A percentile compares a stretch with the other conserved stretches of the same genome.
phyloP scores from a whole-genome alignment of 2,329 filamentous ascomycete genomes.

The Venturia aucupariae region DNA sequence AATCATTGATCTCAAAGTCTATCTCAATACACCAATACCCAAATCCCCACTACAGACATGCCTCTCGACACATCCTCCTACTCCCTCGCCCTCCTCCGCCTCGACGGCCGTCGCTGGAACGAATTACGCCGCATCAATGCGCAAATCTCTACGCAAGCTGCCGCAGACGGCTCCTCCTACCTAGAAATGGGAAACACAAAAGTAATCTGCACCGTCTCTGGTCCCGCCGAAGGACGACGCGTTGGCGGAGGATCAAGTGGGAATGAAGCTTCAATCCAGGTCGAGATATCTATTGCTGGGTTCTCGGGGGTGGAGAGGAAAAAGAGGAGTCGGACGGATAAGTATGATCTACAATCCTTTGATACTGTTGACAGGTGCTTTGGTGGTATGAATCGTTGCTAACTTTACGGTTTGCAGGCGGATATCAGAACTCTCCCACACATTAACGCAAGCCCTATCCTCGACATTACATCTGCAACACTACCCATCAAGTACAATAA shows the following conservation, averaged over 20 bases:
- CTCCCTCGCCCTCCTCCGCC: slow-evolving; percentile 62
- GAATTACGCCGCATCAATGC: slow-evolving; percentile 83
- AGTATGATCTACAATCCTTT: slow-evolving; percentile 43
- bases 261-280: slow-evolving; percentile 51
- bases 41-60: slow-evolving; percentile 44
- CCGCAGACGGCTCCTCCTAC: slow-evolving; percentile 86
- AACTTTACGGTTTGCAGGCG: slow-evolving; percentile 44
- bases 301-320: slow-evolving; percentile 84
- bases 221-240: slow-evolving; percentile 63
- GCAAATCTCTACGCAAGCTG: slow-evolving; percentile 84
- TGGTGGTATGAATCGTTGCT: slow-evolving; percentile 44
- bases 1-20: neutral
- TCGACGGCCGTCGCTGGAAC: slow-evolving; percentile 84
- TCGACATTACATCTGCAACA: slow-evolving; percentile 74
- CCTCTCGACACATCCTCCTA: slow-evolving; percentile 93
- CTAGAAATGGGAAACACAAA: slow-evolving; percentile 97
- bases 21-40: neutral
- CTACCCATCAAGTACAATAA: slow-evolving; percentile 80
- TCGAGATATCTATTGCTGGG: slow-evolving; percentile 76
- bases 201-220: slow-evolving; percentile 84
- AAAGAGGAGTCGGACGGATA: slow-evolving; percentile 64
- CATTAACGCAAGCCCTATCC: slow-evolving; percentile 67
- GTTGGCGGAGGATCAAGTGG: slow-evolving; percentile 37
- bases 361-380: slow-evolving; percentile 41
- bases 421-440: slow-evolving; percentile 70